A percentile compares a stretch with the other conserved stretches of the same genome.
These are phyloP conservation scores for Umbelopsis sp. DNA, from an alignment of 371 early-diverging fungal species.

Conservation along the genomic window DNA sequence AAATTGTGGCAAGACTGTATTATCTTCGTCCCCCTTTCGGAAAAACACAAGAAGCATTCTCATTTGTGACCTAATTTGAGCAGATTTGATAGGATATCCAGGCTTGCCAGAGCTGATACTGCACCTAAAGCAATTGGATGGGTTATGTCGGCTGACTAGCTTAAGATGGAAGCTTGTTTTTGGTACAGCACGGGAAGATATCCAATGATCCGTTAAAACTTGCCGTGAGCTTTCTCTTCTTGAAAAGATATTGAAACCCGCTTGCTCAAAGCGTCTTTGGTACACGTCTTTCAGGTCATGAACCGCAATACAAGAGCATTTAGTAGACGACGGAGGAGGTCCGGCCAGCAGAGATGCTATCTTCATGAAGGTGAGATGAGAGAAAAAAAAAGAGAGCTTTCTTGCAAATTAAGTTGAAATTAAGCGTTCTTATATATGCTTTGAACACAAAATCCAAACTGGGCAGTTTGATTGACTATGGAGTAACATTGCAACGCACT, in stretches of 20 bases:
- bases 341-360: neutral
- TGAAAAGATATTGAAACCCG: neutral
- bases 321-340: neutral
- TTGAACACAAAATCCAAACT: conserved; percentile 8
- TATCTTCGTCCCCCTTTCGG: conserved; percentile 32
- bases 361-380: neutral
- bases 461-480: neutral
- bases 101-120: conserved; percentile 51
- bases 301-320: neutral
- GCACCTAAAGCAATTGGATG: conserved; percentile 43
- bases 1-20: conserved; percentile 40
- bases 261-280: neutral
- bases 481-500: neutral
- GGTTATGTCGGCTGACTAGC: conserved; percentile 47
- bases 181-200: neutral
- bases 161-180: conserved; percentile 24
- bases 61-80: conserved; percentile 45
- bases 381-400: neutral
- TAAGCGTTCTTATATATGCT: neutral
- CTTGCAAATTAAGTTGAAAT: neutral
- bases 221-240: neutral
- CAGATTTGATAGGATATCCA: conserved; percentile 43
- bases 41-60: conserved; percentile 47
- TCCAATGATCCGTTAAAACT: neutral
- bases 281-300: neutral